These are phyloP conservation scores for Cucurbita maxima DNA, from an alignment of 306 rosid species.

Conservation along the genomic window DNA sequence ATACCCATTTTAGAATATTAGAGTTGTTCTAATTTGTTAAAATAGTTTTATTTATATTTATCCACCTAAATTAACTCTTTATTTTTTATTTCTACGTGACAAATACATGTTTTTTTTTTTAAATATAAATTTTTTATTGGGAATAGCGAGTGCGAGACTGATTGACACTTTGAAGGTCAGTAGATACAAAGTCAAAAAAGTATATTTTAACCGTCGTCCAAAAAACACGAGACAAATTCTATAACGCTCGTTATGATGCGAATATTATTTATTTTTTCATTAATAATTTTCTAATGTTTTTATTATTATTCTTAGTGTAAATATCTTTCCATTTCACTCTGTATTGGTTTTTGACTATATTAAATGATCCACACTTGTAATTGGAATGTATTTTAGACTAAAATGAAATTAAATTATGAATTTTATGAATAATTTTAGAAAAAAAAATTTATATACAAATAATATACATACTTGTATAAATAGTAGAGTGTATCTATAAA, in stretches of 20 bases:
- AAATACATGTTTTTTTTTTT: neutral
- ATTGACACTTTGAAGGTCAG: neutral
- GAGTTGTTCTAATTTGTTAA: neutral
- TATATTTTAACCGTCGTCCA: neutral
- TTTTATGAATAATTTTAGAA: neutral
- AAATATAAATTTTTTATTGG: neutral
- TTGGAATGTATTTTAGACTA: neutral
- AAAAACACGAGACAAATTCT: neutral
- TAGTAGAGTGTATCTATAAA: neutral
- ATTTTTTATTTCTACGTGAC: neutral
- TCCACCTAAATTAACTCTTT: neutral
- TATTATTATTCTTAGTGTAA: neutral
- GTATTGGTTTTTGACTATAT: neutral
- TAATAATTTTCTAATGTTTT: neutral
- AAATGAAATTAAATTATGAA: neutral
- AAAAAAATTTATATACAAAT: neutral
- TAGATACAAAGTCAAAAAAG: neutral
- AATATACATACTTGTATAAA: neutral
- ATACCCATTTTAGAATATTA: neutral
- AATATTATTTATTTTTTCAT: neutral
- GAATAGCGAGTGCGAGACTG: neutral
- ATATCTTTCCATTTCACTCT: conserved; percentile 7
- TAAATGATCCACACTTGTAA: neutral
- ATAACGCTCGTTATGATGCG: neutral
- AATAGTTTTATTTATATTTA: neutral